Percentiles rank a stretch among this genome's conserved stretches.
Conservation (phyloP, 345 rosid species). For the Pelargonium nanum region DNA sequence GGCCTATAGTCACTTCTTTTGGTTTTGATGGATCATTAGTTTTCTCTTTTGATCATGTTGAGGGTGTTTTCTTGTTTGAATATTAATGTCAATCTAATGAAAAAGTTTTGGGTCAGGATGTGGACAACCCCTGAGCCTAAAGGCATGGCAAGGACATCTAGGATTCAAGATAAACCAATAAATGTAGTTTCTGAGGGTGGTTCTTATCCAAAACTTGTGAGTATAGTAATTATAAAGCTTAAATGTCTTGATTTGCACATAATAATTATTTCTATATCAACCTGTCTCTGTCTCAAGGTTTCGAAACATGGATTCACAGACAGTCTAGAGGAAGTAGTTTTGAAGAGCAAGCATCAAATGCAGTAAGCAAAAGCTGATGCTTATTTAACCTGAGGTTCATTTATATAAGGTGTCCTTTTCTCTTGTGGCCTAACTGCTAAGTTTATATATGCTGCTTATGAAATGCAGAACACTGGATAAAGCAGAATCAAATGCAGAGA, state of each 20-base stretch:
- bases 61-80: background rate
- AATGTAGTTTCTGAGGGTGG: constrained; percentile 9
- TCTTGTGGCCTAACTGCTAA: constrained; percentile 5
- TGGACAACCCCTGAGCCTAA: constrained; percentile 30
- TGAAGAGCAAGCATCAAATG: constrained; percentile 16
- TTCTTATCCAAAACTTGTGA: constrained; percentile 30
- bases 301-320: constrained; percentile 22
- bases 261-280: constrained; percentile 9
- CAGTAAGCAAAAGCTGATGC: constrained; percentile 20
- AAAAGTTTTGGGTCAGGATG: constrained; percentile 22
- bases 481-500: constrained; percentile 36
- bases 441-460: background rate
- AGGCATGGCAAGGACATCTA: constrained; percentile 9
- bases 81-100: constrained; percentile 9
- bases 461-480: constrained; percentile 39
- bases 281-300: constrained; percentile 20
- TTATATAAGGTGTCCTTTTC: background rate
- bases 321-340: constrained; percentile 17
- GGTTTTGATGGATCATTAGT: background rate
- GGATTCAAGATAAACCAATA: background rate
- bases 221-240: constrained; percentile 7
- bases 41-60: background rate
- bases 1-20: too few species aligned
- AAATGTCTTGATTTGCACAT: background rate
- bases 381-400: background rate